Percentiles rank a stretch among this genome's conserved stretches.
phyloP scores from a whole-genome alignment of 2,329 filamentous ascomycete species.

The Fusarium zealandicum region DNA sequence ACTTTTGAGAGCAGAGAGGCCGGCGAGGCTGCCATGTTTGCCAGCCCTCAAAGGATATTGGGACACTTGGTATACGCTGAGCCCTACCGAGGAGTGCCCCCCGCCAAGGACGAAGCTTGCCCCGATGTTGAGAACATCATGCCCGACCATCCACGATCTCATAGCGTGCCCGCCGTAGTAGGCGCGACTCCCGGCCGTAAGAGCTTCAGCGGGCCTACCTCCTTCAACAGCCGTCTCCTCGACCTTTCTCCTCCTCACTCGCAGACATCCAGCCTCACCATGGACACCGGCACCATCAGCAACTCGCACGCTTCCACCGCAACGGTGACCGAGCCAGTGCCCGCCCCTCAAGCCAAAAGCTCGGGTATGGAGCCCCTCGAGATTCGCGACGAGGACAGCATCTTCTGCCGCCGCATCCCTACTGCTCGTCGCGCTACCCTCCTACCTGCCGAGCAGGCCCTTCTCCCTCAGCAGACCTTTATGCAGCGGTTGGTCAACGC shows the following conservation, averaged over 20 bases:
- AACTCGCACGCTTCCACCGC: slow-evolving; percentile 54
- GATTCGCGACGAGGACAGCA: slow-evolving; percentile 46
- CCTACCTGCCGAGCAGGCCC: slow-evolving; percentile 72
- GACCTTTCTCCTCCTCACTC: slow-evolving; percentile 55
- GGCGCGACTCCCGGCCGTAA: slow-evolving; percentile 41
- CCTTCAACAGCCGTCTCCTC: slow-evolving; percentile 49
- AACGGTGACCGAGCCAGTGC: slow-evolving; percentile 51
- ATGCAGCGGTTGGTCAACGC: slow-evolving; percentile 68
- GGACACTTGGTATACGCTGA: slow-evolving; percentile 76
- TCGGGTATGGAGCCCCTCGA: slow-evolving; percentile 42
- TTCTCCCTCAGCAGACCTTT: slow-evolving; percentile 72
- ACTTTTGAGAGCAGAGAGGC: slow-evolving; percentile 79
- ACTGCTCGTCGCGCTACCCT: slow-evolving; percentile 70
- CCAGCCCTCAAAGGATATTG: slow-evolving; percentile 75
- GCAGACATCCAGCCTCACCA: slow-evolving; percentile 61
- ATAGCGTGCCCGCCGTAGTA: slow-evolving; percentile 46
- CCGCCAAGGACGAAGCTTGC: slow-evolving; percentile 69
- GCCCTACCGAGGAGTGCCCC: slow-evolving; percentile 70
- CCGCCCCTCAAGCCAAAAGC: slow-evolving; percentile 25
- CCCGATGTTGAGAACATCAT: slow-evolving; percentile 56
- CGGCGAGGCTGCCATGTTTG: slow-evolving; percentile 72
- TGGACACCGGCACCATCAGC: slow-evolving; percentile 63
- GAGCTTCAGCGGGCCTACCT: slow-evolving; percentile 43
- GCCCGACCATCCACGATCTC: slow-evolving; percentile 44
- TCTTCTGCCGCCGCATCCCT: slow-evolving; percentile 69